phyloP scores from a whole-genome alignment of 371 early-diverging fungal species.

The Batkoa obscura region DNA sequence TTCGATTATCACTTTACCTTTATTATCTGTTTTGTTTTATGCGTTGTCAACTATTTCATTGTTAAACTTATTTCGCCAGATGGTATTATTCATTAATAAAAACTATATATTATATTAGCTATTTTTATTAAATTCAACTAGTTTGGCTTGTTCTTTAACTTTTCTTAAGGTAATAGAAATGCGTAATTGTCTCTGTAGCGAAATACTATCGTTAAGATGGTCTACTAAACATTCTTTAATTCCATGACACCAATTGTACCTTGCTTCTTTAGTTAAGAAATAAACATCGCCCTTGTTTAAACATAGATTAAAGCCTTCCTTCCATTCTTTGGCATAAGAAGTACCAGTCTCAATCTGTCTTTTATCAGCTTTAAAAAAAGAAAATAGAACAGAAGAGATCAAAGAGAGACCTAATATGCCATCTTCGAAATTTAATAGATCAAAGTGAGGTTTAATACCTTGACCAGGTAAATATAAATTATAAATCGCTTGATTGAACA shows the following conservation, averaged over 20 bases:
- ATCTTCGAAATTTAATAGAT: constrained; percentile 7
- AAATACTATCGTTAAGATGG: neutral
- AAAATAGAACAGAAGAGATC: constrained; percentile 4
- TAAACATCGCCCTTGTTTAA: constrained; percentile 7
- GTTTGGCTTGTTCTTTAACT: no score
- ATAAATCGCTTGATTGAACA: constrained; percentile 6
- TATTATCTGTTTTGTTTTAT: neutral
- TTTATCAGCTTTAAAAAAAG: constrained; percentile 1
- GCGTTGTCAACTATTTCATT: neutral
- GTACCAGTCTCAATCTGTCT: neutral
- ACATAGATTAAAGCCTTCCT: neutral
- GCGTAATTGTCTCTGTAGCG: neutral
- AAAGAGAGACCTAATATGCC: constrained; percentile 7
- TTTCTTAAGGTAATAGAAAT: neutral
- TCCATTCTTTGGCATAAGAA: no score
- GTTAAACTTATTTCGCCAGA: neutral
- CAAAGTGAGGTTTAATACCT: constrained; percentile 8
- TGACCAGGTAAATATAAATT: constrained; percentile 8
- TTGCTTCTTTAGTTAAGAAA: neutral
- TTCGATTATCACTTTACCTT: constrained; percentile 16
- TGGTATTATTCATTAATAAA: neutral
- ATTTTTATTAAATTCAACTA: no score
- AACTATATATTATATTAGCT: neutral
- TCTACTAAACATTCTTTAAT: neutral
- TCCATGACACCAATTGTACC: constrained; percentile 2